Percentiles rank a stretch among this genome's conserved stretches.
These are phyloP conservation scores for Fusarium robinianum DNA, from an alignment of 2,329 filamentous ascomycete genomes.

Conservation along the genomic window DNA sequence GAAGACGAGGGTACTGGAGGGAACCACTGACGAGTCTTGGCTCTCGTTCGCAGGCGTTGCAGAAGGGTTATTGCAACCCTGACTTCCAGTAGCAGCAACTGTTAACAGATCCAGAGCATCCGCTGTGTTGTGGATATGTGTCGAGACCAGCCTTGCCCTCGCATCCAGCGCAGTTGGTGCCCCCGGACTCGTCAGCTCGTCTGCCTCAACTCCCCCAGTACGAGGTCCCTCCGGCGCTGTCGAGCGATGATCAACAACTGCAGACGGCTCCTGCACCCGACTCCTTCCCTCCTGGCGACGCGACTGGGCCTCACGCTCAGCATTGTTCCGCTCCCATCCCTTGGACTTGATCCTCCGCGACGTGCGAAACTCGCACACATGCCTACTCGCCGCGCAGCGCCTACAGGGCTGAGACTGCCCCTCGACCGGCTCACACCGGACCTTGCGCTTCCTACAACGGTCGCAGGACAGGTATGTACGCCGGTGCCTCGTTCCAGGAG, in stretches of 20 bases:
- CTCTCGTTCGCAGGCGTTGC: not conserved
- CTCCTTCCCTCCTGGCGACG: not conserved
- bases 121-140: slow-evolving; percentile 18
- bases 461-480: slow-evolving; percentile 13
- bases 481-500: not conserved
- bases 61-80: slow-evolving; percentile 4
- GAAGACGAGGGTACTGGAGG: not conserved
- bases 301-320: not conserved
- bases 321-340: not conserved
- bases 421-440: slow-evolving; percentile 10
- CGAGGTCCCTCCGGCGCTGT: not conserved
- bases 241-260: not conserved
- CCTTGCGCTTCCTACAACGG: slow-evolving; percentile 20
- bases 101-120: slow-evolving; percentile 20
- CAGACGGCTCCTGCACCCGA: not conserved
- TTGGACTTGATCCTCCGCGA: not conserved
- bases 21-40: not conserved
- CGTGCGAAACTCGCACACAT: slow-evolving; percentile 13
- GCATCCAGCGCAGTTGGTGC: slow-evolving; percentile 6
- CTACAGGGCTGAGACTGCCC: slow-evolving; percentile 2
- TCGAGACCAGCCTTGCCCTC: slow-evolving; percentile 15
- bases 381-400: slow-evolving; percentile 9
- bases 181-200: not conserved
- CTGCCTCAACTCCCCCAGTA: not conserved
- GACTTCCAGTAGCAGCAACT: slow-evolving; percentile 7